Evolutionary conservation across 2,329 filamentous ascomycete genomes (phyloP).

Genomic region (Aureobasidium mangrovei): DNA sequence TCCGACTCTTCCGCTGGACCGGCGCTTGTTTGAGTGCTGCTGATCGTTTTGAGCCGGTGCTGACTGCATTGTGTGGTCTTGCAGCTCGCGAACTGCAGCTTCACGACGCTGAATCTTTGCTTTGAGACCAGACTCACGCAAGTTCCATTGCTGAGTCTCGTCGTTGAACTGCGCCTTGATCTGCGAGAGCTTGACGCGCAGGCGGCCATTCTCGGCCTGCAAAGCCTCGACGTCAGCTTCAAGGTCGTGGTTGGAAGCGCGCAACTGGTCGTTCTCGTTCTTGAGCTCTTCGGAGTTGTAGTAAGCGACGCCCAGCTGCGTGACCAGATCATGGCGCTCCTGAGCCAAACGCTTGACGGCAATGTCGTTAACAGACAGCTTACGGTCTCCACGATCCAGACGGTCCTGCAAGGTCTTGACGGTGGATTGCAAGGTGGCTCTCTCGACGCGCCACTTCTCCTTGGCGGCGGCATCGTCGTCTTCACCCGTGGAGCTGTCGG

Average conservation of each 20-base stretch:
- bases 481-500: constrained; percentile 40
- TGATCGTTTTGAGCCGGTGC: background rate
- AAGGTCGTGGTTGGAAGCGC: constrained; percentile 88
- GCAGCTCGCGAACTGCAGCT: constrained; percentile 4
- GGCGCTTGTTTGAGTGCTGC: background rate
- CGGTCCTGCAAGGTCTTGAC: constrained; percentile 52
- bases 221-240: constrained; percentile 63
- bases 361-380: constrained; percentile 53
- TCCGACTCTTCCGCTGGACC: constrained; percentile 3
- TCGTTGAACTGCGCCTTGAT: constrained; percentile 44
- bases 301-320: constrained; percentile 53
- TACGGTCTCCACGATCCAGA: constrained; percentile 54
- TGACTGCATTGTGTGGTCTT: background rate
- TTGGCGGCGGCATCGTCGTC: constrained; percentile 40
- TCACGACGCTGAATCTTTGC: constrained; percentile 7
- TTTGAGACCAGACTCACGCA: constrained; percentile 15
- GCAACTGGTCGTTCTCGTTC: constrained; percentile 44
- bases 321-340: constrained; percentile 57
- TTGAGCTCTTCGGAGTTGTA: constrained; percentile 54
- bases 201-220: constrained; percentile 32
- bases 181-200: constrained; percentile 31
- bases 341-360: constrained; percentile 53
- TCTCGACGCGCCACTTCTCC: constrained; percentile 34
- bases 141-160: constrained; percentile 18
- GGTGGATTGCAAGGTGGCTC: constrained; percentile 48